Conservation (phyloP, 305 asterid genomes). For the Stenogyne calaminthoides region DNA sequence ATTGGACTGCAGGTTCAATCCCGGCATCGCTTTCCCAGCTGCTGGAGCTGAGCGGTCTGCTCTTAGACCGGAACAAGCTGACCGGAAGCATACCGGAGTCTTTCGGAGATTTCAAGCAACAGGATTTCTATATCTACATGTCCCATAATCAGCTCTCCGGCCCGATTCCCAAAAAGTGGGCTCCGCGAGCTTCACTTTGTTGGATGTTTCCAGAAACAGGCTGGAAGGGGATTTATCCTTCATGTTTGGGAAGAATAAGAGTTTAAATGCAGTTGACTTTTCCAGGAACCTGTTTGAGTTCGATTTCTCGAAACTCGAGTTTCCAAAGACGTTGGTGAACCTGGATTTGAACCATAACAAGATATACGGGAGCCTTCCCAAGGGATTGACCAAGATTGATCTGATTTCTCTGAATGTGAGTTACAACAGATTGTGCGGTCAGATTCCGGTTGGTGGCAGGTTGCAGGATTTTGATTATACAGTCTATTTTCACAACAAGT, state of each 20-base stretch:
- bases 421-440: conserved; percentile 54
- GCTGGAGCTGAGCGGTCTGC: conserved; percentile 29
- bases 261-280: not conserved
- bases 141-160: conserved; percentile 41
- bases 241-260: conserved; percentile 44
- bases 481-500: conserved; percentile 38
- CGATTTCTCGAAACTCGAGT: conserved; percentile 24
- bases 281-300: too few relatives aligned
- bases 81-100: conserved; percentile 51
- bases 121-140: conserved; percentile 14
- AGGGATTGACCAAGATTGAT: conserved; percentile 23
- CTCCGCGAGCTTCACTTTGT: not conserved
- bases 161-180: conserved; percentile 31
- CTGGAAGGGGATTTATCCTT: conserved; percentile 33
- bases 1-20: conserved; percentile 26
- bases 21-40: conserved; percentile 41
- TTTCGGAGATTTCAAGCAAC: conserved; percentile 24
- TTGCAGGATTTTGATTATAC: conserved; percentile 32
- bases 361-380: conserved; percentile 31
- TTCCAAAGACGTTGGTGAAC: conserved; percentile 21
- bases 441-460: conserved; percentile 49
- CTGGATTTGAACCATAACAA: conserved; percentile 46
- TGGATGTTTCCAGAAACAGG: too few relatives aligned
- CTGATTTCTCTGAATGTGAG: too few relatives aligned
- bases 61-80: conserved; percentile 42